Evolutionary conservation across 208 protist species (phyloP).

Genomic region (Leishmania major): DNA sequence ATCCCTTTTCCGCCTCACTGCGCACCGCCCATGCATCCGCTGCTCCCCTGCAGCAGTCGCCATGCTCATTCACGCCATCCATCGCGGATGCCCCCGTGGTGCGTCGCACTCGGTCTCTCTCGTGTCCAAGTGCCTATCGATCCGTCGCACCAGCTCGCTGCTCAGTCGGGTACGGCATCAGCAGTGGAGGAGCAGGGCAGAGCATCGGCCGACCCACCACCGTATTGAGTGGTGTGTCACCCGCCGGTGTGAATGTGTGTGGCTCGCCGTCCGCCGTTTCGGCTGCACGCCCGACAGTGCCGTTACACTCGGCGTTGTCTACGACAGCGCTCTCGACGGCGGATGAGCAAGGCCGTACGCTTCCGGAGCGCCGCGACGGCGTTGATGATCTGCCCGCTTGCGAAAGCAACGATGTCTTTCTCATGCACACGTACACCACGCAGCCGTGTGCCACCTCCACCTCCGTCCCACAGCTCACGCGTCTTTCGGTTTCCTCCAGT

Average conservation of each 20-base stretch:
- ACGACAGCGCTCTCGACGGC: neutral
- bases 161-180: slow-evolving; percentile 12
- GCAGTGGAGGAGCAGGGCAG: neutral
- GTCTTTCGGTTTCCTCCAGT: slow-evolving; percentile 15
- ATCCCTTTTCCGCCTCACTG: neutral
- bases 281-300: neutral
- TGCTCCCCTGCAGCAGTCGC: neutral
- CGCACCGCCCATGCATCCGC: neutral
- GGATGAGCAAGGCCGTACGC: neutral
- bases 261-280: neutral
- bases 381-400: neutral
- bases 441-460: neutral
- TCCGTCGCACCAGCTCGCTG: slow-evolving; percentile 40
- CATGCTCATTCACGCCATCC: slow-evolving; percentile 10
- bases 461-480: slow-evolving; percentile 21
- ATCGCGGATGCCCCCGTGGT: neutral
- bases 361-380: neutral
- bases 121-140: slow-evolving; percentile 23
- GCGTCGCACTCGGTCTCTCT: slow-evolving; percentile 13
- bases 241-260: neutral
- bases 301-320: neutral
- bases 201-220: slow-evolving; percentile 13
- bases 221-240: neutral
- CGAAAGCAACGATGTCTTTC: neutral
- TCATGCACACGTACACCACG: neutral